Conservation (phyloP, 495 filamentous ascomycete genomes). For the Trypethelium eluteriae region DNA sequence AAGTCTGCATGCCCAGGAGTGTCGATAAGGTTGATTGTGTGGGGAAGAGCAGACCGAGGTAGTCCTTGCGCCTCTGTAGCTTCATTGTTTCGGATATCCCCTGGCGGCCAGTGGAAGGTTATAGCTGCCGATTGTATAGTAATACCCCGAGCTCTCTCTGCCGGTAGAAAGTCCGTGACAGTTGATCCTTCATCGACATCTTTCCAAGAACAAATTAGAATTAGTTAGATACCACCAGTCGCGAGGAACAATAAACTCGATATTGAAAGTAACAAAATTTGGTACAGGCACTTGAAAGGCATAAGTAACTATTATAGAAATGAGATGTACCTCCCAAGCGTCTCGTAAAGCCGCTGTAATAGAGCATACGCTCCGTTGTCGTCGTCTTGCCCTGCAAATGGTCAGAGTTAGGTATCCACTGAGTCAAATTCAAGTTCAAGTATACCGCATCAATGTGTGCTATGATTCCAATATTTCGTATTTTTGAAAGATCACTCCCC, state of each 20-base stretch:
- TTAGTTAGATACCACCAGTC: slow-evolving; percentile 6
- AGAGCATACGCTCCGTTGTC: slow-evolving; percentile 98
- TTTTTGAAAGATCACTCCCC: slow-evolving; percentile 42
- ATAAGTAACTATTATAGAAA: not conserved
- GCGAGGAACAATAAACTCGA: slow-evolving; percentile 10
- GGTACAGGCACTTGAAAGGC: not conserved
- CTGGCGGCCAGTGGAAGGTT: slow-evolving; percentile 77
- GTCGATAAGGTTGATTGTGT: slow-evolving; percentile 90
- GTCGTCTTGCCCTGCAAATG: slow-evolving; percentile 81
- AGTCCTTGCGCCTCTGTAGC: not conserved
- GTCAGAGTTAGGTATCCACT: slow-evolving; percentile 8
- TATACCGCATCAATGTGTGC: slow-evolving; percentile 94
- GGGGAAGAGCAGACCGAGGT: slow-evolving; percentile 28
- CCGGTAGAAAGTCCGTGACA: slow-evolving; percentile 93
- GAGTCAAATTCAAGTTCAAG: slow-evolving; percentile 13
- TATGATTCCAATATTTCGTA: slow-evolving; percentile 97
- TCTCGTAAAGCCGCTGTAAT: slow-evolving; percentile 84
- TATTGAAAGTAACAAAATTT: slow-evolving; percentile 16
- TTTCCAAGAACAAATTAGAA: slow-evolving; percentile 30
- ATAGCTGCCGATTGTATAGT: slow-evolving; percentile 98
- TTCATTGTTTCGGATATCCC: slow-evolving; percentile 14
- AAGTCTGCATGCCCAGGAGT: slow-evolving; percentile 98
- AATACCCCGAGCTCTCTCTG: slow-evolving; percentile 87
- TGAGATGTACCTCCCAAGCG: slow-evolving; percentile 62
- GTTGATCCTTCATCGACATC: slow-evolving; percentile 97